Evolutionary conservation across 2,329 filamentous ascomycete genomes (phyloP).

Genomic region (Truncatella angustata): DNA sequence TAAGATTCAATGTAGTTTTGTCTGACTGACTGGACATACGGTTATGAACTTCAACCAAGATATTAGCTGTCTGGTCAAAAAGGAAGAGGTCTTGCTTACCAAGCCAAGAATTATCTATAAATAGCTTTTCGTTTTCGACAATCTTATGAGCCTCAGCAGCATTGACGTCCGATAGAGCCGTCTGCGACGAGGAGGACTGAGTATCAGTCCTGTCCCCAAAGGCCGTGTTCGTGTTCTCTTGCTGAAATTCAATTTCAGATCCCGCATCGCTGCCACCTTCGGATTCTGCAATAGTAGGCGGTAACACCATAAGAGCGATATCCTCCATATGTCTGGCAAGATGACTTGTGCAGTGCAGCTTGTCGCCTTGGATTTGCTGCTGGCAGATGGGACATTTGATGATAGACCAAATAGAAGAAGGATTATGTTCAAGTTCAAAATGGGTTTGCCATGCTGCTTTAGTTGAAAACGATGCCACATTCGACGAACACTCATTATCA

Average conservation of each 20-base stretch:
- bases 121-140: too few relatives aligned
- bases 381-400: conserved; percentile 5
- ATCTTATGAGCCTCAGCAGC: too few relatives aligned
- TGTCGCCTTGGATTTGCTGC: background rate
- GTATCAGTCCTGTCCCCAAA: background rate
- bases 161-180: too few relatives aligned
- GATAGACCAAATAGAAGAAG: too few relatives aligned
- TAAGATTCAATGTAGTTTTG: too few relatives aligned
- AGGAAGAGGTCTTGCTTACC: too few relatives aligned
- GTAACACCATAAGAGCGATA: conserved; percentile 9
- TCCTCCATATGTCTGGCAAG: conserved; percentile 11
- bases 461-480: conserved; percentile 1
- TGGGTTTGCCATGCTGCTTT: conserved; percentile 8
- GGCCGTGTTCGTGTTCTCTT: background rate
- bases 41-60: too few relatives aligned
- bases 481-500: background rate
- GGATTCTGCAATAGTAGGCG: conserved; percentile 10
- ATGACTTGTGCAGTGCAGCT: background rate
- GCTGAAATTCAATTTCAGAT: background rate
- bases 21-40: too few relatives aligned
- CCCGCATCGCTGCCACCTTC: conserved; percentile 10
- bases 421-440: background rate
- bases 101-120: too few relatives aligned
- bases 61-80: too few relatives aligned
- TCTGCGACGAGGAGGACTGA: too few relatives aligned